Conservation (phyloP, 257 asterid genomes). For the Nicotiana undulata region DNA sequence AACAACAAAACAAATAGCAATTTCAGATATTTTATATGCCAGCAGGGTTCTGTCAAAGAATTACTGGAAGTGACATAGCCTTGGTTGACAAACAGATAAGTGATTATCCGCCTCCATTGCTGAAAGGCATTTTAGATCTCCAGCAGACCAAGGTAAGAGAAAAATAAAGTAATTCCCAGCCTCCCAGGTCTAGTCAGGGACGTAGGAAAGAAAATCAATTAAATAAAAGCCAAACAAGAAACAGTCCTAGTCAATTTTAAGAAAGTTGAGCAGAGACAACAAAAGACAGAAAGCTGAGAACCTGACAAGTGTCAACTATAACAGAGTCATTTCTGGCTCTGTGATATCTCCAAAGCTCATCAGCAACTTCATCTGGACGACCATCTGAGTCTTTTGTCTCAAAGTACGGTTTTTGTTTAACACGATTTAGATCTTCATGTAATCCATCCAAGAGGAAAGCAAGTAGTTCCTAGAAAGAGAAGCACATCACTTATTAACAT, state of each 20-base stretch:
- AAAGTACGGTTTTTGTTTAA: slow-evolving; percentile 85
- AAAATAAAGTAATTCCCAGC: neutral
- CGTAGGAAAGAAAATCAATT: neutral
- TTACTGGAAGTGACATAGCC: neutral
- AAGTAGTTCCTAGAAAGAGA: slow-evolving; percentile 70
- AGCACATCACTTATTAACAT: slow-evolving; percentile 6
- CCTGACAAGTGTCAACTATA: slow-evolving; percentile 94
- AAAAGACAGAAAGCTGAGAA: slow-evolving; percentile 18
- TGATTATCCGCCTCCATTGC: neutral
- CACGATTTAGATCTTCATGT: slow-evolving; percentile 96
- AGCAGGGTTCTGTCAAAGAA: neutral
- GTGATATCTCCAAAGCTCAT: slow-evolving; percentile 92
- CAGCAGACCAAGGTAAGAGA: neutral
- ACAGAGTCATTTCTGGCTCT: slow-evolving; percentile 91
- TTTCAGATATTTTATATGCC: neutral
- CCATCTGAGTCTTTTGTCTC: slow-evolving; percentile 82
- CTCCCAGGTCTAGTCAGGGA: neutral
- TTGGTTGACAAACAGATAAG: neutral
- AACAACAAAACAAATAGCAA: neutral
- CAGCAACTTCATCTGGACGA: slow-evolving; percentile 79
- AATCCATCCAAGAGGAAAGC: slow-evolving; percentile 96
- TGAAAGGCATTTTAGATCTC: neutral
- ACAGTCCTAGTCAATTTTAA: neutral
- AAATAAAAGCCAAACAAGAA: neutral
- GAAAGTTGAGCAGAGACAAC: neutral